Evolutionary conservation across 768 basidiomycete genomes (phyloP), one percentile per base, ranked within the genome.

Genomic region (Naganishia vaughanmartiniae): DNA sequence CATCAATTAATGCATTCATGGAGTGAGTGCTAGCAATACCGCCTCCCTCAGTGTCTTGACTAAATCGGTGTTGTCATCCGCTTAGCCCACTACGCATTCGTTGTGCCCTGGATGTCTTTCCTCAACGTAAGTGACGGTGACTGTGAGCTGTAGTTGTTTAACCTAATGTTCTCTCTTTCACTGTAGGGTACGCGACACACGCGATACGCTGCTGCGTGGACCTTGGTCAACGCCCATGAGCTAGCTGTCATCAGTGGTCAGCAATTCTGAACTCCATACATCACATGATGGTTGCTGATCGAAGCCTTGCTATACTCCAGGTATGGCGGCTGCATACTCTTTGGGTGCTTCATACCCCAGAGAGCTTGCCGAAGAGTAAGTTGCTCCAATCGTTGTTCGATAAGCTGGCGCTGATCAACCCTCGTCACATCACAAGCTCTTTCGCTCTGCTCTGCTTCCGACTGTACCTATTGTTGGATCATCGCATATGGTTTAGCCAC

Each of bases 211-310:
- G 83, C 75, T 7, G 78, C 81, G 6, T 83, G 83, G 83, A 83
- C 83, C 0, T 72, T 83, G 21, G 83, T 83, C 66, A 83, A 83
- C 60, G 79, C 81, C 0, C 82, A 82, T 73, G 82, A 83, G 73
- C 73, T 80, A 12, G 81, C 79, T 53, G 71, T 78, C 60, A 80
- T 82, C 60, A 75, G 74, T 0, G 81, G 81, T 69, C 24, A 54
- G 67, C 31, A 2, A 31, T 11, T 12, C 48, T 17, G 9, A 0
- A 15, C 34, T 33, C 19, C 2, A n/a, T 15, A 21, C 10, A 57
- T 11, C 4, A 3, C 11, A n/a, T 15, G 21, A 66, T 30, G 2
- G 10, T 15, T 4, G n/a, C 34, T 54, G n/a, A 54, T 4, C 14
- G 30, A 63, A 4, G 30, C 33, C 31, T 24, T 15, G 28, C 26